Evolutionary conservation across 23 red algal species (phyloP), one percentile per base, ranked within the genome.

Genomic region (Chondrus crispus): DNA sequence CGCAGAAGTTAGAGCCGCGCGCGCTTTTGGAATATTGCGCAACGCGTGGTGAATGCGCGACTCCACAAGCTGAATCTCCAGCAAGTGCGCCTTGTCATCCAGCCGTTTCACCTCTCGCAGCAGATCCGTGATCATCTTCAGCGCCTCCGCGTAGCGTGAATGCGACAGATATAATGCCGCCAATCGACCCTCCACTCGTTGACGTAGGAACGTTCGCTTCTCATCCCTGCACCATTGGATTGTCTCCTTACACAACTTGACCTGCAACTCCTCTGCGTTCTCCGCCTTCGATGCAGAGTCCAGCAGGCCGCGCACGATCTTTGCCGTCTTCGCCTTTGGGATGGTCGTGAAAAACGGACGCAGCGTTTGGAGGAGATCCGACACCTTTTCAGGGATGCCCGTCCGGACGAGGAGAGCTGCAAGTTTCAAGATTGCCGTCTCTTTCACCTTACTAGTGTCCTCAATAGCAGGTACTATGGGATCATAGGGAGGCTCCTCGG

Each of bases 191-290:
- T 99, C 87, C 20, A 99, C 92, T n/a, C 97, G 93, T 82, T 99
- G 97, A 47, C 97, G 92, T 51, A 99, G 80, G 41, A 99, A 99
- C 26, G 97, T 99, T 50, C 97, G 83, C 87, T 99, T 99, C 80
- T 99, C 97, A 40, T 94, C 89, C 32, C 79, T 40, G 64, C 97
- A 99, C 97, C 97, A 99, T 49, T 96, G 82, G 28, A 99, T 93
- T 3, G 94, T 95, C 45, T 99, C 74, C 42, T 93, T 74, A 60
- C 97, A 99, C 45, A 99, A 90, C 32, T 37, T 46, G 50, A 96
- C 62, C 68, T 96, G 94, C 62, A 99, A 32, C 18, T 94, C 81
- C 24, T 71, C 89, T 16, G 70, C 87, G n/a, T 82, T 68, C 19
- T 84, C 12, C 20, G 89, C 85, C 14, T 80, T 87, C 13, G 86